Percentiles rank a stretch among this genome's conserved stretches.
phyloP scores from a whole-genome alignment of 179 eudicot species.

The Beta lomatogona region DNA sequence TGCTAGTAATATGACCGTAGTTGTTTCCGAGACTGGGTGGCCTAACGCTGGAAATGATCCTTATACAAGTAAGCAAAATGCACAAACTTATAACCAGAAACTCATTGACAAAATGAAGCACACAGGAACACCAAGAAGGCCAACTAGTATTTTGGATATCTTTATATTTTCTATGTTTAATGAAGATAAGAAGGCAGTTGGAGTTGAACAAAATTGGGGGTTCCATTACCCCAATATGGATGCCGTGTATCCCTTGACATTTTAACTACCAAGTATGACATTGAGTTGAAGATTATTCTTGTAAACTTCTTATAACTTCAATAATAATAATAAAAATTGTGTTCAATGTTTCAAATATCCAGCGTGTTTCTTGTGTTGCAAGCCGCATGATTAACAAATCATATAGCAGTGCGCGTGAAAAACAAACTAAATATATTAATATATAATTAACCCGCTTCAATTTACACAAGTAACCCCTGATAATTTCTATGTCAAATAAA shows the following conservation, averaged over 20 bases:
- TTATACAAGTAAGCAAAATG: slow-evolving; percentile 28
- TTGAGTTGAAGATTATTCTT: too few relatives aligned
- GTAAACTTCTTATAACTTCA: too few relatives aligned
- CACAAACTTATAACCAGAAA: slow-evolving; percentile 32
- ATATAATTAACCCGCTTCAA: too few relatives aligned
- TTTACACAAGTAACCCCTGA: too few relatives aligned
- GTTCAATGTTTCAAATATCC: too few relatives aligned
- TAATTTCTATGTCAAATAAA: too few relatives aligned
- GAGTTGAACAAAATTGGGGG: slow-evolving; percentile 43
- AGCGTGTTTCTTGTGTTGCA: too few relatives aligned
- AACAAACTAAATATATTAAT: too few relatives aligned
- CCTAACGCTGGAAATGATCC: slow-evolving; percentile 35
- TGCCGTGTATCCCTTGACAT: slow-evolving; percentile 27
- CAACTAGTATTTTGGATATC: slow-evolving; percentile 9
- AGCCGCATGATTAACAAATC: too few relatives aligned
- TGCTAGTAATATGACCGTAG: slow-evolving; percentile 12
- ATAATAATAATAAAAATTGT: too few relatives aligned
- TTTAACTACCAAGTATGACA: not conserved
- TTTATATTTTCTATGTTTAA: slow-evolving; percentile 44
- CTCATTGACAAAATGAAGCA: slow-evolving; percentile 19
- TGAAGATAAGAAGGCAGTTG: slow-evolving; percentile 36
- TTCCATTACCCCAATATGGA: slow-evolving; percentile 30
- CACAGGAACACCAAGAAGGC: slow-evolving; percentile 40
- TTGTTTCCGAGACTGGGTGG: slow-evolving; percentile 44
- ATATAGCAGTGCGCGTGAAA: too few relatives aligned